Base-by-base conservation (phyloP, 352 stramenopile genomes). In the Globisporangium yorkense region DNA sequence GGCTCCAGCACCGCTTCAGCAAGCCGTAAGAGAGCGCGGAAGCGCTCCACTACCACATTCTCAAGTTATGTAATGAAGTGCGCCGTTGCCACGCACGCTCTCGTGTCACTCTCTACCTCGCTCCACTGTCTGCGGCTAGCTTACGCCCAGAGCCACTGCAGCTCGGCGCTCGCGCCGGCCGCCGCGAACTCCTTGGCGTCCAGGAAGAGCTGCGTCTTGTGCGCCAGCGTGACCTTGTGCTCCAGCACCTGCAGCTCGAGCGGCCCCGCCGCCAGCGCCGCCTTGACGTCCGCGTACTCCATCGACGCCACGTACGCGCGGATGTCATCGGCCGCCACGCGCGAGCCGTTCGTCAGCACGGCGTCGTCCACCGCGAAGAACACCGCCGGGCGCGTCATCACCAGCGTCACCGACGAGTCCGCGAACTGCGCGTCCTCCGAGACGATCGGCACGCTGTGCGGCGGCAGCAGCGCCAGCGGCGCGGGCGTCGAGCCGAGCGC, bases 271-370 rank as follows among this genome's bases (percentile, higher is more conserved):
- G 65, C 57, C 15, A 88, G 57, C 24, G 68, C 65, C n/a, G 69
- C 57, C 68, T 91, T 85, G n/a, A 91, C 77, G 56, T 90, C 80
- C 18, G 74, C 70, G 61, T 89, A 94, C 55, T 87, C 80, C 84
- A 94, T 94, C 46, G 81, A 89, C 41, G 74, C 68, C 40, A 92
- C 72, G 51, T 77, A 94, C 15, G 74, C 66, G 61, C 75, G 84
- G 41, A 85, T 71, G 50, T 89, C 65, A 18, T 77, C 70, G 33
- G 72, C 66, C 18, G 83, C 56, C 0, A 74, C 68, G 35, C 56
- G 56, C 20, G 72, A 66, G 46, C 74, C 74, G 52, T 80, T 80
- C 41, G 66, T 63, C 18, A 92, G 63, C 57, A 74, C 70, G 6
- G 71, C 66, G 13, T 69, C 62, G 21, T 70, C 59, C 16, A 20